Evolutionary conservation across 768 basidiomycete species (phyloP), one percentile per base, ranked within the genome.

Genomic region (Kwoniella mangroviensis): DNA sequence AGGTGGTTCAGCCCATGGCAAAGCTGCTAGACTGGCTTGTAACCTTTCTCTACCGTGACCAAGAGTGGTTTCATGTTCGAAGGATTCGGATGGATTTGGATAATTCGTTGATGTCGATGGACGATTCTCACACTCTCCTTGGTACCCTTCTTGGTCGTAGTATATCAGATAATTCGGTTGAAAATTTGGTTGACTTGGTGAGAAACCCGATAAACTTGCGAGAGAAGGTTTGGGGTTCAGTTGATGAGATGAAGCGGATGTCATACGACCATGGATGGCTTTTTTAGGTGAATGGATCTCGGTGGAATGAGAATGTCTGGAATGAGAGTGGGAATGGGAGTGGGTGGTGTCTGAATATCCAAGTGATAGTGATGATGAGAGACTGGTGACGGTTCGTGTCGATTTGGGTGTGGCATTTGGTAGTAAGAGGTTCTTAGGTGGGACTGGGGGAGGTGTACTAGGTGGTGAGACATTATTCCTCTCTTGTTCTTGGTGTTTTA

Each of bases 1-100:
- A 9, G 71, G 71, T 11, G 72, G 72, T 49, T 64, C 63, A 9
- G 72, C 72, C 72, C 72, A 73, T 24, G 72, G 72, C 21, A 73
- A 56, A 7, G 55, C 51, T 5, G 72, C 69, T 28, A 70, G 28
- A 22, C 42, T 57, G 9, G 56, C 52, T 51, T 53, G 26, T 64
- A 64, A 41, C 21, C 19, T 49, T 34, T 40, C 56, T 57, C 56
- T 57, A 17, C 56, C 26, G 9, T 26, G 21, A 19, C 62, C 21
- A 41, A 40, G 26, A 15, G 53, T 41, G 21, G 28, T 28, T 15
- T 61, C 51, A 49, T 66, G 65, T 41, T 58, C 57, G 22, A 66
- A 51, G 15, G 65, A 66, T 58, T 59, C 56, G 5, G 57, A 57
- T 28, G 43, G 26, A 28, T 51, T 49, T 42, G 56, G 45, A 26